Evolutionary conservation across 2,329 filamentous ascomycete species (phyloP).

Genomic region (Aspergillus chevalieri): DNA sequence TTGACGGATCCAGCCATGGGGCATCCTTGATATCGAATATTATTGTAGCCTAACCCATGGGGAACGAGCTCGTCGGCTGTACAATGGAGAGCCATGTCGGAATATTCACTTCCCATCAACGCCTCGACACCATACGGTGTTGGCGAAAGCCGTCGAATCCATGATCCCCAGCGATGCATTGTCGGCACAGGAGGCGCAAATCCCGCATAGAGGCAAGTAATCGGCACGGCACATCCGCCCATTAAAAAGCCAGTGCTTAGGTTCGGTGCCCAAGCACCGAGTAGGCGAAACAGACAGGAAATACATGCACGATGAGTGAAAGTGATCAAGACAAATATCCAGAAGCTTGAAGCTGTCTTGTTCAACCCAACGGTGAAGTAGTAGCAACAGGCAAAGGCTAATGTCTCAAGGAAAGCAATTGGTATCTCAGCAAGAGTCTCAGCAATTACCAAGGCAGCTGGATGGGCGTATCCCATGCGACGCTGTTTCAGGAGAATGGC

Average conservation of each 20-base stretch:
- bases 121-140: conserved; percentile 61
- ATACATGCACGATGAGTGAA: neutral
- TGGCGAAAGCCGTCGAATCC: conserved; percentile 47
- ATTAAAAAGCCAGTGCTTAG: neutral
- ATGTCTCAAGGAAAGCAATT: neutral
- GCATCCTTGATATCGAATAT: conserved; percentile 49
- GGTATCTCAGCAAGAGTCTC: neutral
- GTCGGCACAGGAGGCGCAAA: neutral
- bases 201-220: neutral
- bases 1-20: conserved; percentile 43
- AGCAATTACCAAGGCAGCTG: neutral
- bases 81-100: conserved; percentile 48
- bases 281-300: conserved; percentile 1
- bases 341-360: neutral
- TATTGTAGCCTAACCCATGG: conserved; percentile 31
- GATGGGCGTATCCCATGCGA: neutral
- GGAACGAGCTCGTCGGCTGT: conserved; percentile 49
- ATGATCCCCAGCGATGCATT: conserved; percentile 4
- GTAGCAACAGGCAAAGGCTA: conserved; percentile 1
- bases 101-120: conserved; percentile 62
- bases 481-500: neutral
- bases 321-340: neutral
- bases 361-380: conserved; percentile 1
- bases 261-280: conserved; percentile 1
- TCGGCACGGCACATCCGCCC: neutral